Base-by-base conservation (phyloP, 257 asterid species). In the Solanum verrucosum region DNA sequence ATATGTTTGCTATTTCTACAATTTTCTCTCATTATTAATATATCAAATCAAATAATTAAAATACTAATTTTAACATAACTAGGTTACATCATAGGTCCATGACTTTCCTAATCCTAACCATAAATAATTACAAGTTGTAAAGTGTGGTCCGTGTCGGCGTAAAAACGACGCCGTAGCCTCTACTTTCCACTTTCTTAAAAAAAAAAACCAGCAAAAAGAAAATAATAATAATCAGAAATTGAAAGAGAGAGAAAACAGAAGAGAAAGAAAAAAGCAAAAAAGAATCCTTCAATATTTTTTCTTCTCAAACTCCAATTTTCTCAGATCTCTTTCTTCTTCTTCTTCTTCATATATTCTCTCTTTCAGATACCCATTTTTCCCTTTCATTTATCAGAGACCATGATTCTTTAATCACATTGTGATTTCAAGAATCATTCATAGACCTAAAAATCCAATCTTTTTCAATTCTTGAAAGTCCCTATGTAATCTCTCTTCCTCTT, bases 241-340 rank as follows among this genome's bases (percentile, higher is more conserved):
- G 18, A 44, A 33, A 87, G 13, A 9, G 29, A 20, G 31, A 75
- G 46, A 75, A 52, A 29, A 23, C 1, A 23, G 81, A 37, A 52
- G 16, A 35, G 10, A 72, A 29, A 56, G 65, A 56, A 56, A 56
- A 6, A 13, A 21, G 18, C 4, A 37, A 56, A 60, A 20, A 7
- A 14, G 56, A 88, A n/a, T 23, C 4, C 13, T 25, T 12, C 35
- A 29, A 2, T 13, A 10, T 29, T 13, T 15, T 29, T 18, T 35
- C 13, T 40, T 14, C 79, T 83, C 63, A 70, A 37, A 25, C 81
- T 89, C 81, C 23, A 83, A 82, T 89, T 86, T 86, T 82, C 83
- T 78, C 71, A 46, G 72, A 27, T 38, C 68, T n/a, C 84, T 74
- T 31, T 73, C 73, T 44, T 52, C 86, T 52, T 52, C 86, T 52